Evolutionary conservation across 208 protist genomes (phyloP).

Genomic region (Leishmania braziliensis): DNA sequence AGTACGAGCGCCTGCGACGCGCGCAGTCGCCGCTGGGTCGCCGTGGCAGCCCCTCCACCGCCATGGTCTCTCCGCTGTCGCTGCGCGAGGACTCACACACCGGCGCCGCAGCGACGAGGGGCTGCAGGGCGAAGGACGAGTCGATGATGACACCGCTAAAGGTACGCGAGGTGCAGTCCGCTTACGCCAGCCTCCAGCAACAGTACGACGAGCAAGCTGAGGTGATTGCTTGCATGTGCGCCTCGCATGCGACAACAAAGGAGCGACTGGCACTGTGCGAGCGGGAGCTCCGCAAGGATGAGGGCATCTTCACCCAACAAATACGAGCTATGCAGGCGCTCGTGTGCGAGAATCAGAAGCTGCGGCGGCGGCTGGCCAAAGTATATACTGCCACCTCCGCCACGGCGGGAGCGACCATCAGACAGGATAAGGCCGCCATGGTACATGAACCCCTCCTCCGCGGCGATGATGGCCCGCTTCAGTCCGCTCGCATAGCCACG

Average conservation of each 20-base stretch:
- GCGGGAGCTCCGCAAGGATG: constrained; percentile 73
- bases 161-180: constrained; percentile 4
- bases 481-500: background rate
- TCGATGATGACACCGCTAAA: background rate
- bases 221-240: constrained; percentile 15
- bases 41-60: background rate
- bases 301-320: constrained; percentile 73
- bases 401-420: background rate
- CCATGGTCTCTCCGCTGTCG: constrained; percentile 3
- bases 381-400: background rate
- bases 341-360: constrained; percentile 47
- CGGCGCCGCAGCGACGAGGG: background rate
- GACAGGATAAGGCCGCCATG: background rate
- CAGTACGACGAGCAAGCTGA: constrained; percentile 31
- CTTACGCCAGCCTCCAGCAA: constrained; percentile 26
- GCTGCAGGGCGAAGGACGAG: background rate
- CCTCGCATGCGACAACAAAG: constrained; percentile 26
- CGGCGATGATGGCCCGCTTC: background rate
- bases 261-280: constrained; percentile 60
- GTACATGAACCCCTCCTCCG: background rate
- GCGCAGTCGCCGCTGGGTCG: constrained; percentile 18
- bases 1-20: constrained; percentile 46
- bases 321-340: constrained; percentile 59
- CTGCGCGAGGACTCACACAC: background rate
- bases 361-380: constrained; percentile 30